These are phyloP conservation scores for Meyerozyma elateridarum DNA, from an alignment of 1,139 yeast genomes.

Conservation along the genomic window DNA sequence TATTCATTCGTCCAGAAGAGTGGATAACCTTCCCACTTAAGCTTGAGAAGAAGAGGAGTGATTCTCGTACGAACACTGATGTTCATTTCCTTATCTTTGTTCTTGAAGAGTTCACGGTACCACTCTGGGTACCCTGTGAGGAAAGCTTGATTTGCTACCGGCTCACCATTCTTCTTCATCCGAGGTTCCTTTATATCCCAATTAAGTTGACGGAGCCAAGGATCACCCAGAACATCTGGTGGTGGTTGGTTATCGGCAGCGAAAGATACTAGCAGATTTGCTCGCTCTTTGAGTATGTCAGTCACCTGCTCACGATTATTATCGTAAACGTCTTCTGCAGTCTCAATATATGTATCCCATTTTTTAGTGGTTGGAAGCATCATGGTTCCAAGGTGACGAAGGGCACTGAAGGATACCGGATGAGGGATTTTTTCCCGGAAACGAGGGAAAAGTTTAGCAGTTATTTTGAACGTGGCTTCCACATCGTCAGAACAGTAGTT, in stretches of 20 bases:
- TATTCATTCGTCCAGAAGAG: constrained; percentile 69
- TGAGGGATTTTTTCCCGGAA: constrained; percentile 76
- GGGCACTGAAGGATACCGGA: constrained; percentile 91
- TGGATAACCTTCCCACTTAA: constrained; percentile 86
- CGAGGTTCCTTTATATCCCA: constrained; percentile 69
- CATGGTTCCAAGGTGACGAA: constrained; percentile 70
- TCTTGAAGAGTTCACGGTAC: constrained; percentile 71
- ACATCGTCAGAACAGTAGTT: constrained; percentile 87
- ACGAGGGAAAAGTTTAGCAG: constrained; percentile 62
- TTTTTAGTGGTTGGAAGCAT: constrained; percentile 71
- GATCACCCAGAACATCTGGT: constrained; percentile 49
- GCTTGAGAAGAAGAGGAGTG: constrained; percentile 68
- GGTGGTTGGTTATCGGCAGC: constrained; percentile 19
- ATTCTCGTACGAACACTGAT: constrained; percentile 70
- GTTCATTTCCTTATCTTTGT: constrained; percentile 35
- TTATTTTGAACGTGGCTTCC: constrained; percentile 65
- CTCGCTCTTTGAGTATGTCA: constrained; percentile 53
- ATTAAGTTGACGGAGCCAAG: constrained; percentile 87
- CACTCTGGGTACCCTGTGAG: constrained; percentile 92
- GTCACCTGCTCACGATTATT: constrained; percentile 55
- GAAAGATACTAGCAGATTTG: constrained; percentile 50
- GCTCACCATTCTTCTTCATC: constrained; percentile 68
- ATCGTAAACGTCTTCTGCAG: constrained; percentile 65
- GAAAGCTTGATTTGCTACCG: constrained; percentile 69
- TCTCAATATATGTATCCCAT: constrained; percentile 71